Percentiles rank a stretch among this genome's conserved stretches.
These are phyloP conservation scores for Paraphysoderma sedebokerense DNA, from an alignment of 371 early-diverging fungal species.

Conservation along the genomic window DNA sequence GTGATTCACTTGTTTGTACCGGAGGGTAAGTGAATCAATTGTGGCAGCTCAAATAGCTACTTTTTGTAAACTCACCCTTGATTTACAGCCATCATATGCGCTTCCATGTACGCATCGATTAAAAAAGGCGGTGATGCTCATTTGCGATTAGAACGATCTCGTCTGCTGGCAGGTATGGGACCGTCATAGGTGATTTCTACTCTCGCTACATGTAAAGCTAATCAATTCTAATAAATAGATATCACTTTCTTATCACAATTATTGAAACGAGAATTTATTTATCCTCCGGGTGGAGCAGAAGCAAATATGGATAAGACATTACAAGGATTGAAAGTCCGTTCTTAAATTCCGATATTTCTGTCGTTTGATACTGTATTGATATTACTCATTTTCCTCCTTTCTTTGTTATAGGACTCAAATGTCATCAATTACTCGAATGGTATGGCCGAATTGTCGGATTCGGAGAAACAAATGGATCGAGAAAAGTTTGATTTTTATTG, in stretches of 20 bases:
- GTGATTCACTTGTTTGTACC: slow-evolving; percentile 67
- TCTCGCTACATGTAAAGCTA: slow-evolving; percentile 31
- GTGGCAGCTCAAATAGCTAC: not conserved
- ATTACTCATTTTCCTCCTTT: not conserved
- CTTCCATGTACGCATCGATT: slow-evolving; percentile 57
- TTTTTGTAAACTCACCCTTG: not conserved
- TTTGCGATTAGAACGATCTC: no score
- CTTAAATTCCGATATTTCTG: not conserved
- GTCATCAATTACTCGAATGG: not conserved
- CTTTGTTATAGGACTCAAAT: not conserved
- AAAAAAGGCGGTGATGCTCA: slow-evolving; percentile 40
- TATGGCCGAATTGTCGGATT: not conserved
- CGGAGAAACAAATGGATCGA: not conserved
- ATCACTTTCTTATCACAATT: slow-evolving; percentile 59
- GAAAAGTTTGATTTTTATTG: slow-evolving; percentile 47
- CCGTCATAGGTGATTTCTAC: slow-evolving; percentile 28
- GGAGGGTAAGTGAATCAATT: no score
- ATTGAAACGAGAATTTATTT: slow-evolving; percentile 70
- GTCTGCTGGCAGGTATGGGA: not conserved
- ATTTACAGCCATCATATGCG: slow-evolving; percentile 52
- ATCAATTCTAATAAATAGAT: slow-evolving; percentile 28
- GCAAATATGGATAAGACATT: slow-evolving; percentile 50
- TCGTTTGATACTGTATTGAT: not conserved
- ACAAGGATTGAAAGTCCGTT: slow-evolving; percentile 31
- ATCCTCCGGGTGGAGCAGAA: slow-evolving; percentile 54